Evolutionary conservation across 2,329 filamentous ascomycete species (phyloP).

Genomic region (Coleophoma crateriformis): DNA sequence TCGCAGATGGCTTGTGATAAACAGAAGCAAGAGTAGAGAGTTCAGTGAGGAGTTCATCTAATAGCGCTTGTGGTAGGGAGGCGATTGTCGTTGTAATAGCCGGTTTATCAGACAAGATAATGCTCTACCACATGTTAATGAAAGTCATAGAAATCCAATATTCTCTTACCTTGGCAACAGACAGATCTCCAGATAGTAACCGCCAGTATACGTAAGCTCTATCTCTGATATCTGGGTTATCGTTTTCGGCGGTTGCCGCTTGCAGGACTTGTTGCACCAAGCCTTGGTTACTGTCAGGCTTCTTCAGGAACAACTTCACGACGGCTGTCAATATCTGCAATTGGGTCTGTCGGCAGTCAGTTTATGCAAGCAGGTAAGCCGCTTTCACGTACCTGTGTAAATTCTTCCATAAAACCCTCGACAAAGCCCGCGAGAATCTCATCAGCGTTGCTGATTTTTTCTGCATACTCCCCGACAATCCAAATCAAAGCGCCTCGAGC

Average conservation of each 20-base stretch:
- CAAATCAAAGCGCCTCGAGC: conserved; percentile 90
- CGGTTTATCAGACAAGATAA: conserved; percentile 90
- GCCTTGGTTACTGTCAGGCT: conserved; percentile 84
- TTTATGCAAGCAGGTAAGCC: conserved; percentile 2
- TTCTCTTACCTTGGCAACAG: conserved; percentile 72
- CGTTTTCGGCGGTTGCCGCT: conserved; percentile 85
- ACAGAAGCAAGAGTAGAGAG: conserved; percentile 94
- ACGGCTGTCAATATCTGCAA: conserved; percentile 95
- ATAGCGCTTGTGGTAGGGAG: conserved; percentile 72
- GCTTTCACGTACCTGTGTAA: conserved; percentile 65
- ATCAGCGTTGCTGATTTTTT: conserved; percentile 98
- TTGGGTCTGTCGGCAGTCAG: conserved; percentile 62
- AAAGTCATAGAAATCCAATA: background rate
- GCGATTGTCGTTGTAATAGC: conserved; percentile 93
- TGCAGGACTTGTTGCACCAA: conserved; percentile 94
- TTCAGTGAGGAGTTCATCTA: conserved; percentile 87
- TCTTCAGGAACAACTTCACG: conserved; percentile 96
- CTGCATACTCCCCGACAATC: conserved; percentile 98
- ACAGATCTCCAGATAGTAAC: conserved; percentile 83
- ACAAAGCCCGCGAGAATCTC: conserved; percentile 90
- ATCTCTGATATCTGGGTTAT: conserved; percentile 96
- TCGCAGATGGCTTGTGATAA: conserved; percentile 96
- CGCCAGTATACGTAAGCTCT: conserved; percentile 98
- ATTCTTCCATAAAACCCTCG: conserved; percentile 92
- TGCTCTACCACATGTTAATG: conserved; percentile 47